Conservation (phyloP, 2,329 filamentous ascomycete species). For the Erysiphe pulchra region DNA sequence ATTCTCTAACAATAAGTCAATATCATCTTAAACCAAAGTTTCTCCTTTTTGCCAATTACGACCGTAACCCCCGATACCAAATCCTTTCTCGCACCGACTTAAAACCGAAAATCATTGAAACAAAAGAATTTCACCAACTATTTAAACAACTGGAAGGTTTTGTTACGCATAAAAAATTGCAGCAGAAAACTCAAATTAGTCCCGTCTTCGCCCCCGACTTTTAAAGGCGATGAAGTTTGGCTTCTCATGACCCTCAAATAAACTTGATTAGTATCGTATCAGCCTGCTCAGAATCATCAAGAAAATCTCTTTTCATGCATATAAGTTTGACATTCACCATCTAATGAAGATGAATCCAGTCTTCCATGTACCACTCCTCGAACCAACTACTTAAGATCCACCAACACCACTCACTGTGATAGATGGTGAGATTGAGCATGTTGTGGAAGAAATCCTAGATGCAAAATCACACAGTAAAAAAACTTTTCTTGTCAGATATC, state of each 20-base stretch:
- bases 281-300: not conserved
- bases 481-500: not conserved
- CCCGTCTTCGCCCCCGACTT: not conserved
- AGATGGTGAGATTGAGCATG: not conserved
- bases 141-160: not conserved
- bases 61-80: not conserved
- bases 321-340: not conserved
- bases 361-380: slow-evolving; percentile 1
- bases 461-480: not conserved
- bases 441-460: not conserved
- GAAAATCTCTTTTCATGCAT: not conserved
- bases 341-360: slow-evolving; percentile 1
- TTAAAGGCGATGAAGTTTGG: not conserved
- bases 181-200: not conserved
- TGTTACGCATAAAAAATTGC: not conserved
- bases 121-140: not conserved
- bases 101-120: not conserved
- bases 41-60: not conserved
- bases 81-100: not conserved
- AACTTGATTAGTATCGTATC: not conserved
- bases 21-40: not conserved
- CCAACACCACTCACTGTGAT: not conserved
- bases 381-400: not conserved
- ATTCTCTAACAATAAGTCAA: slow-evolving; percentile 2
- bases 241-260: not conserved